phyloP scores from a whole-genome alignment of 768 basidiomycete species.

The Neoboletus brunneissimus region DNA sequence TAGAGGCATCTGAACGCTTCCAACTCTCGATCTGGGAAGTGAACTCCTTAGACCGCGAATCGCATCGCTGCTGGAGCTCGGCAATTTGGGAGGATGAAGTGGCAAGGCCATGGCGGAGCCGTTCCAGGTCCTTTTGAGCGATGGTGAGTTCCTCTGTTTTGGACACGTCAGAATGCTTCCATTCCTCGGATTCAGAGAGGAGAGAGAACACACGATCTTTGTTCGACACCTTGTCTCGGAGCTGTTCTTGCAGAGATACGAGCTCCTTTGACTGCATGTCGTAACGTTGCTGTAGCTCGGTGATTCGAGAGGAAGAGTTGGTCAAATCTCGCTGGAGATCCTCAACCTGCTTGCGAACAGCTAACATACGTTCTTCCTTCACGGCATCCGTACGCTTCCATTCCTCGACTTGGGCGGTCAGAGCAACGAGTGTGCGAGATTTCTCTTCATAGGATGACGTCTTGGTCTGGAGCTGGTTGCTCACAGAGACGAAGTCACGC shows the following conservation, averaged over 20 bases:
- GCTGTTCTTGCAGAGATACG: background rate
- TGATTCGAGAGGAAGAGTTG: background rate
- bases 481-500: background rate
- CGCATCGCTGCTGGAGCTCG: background rate
- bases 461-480: background rate
- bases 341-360: background rate
- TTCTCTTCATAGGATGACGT: background rate
- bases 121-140: background rate
- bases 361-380: background rate
- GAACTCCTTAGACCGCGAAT: background rate
- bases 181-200: background rate
- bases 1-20: background rate
- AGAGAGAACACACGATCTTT: background rate
- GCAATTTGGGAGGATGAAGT: too few relatives aligned
- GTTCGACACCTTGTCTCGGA: background rate
- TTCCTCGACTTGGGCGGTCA: background rate
- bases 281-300: background rate
- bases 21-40: background rate
- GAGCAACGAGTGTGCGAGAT: background rate
- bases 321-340: background rate
- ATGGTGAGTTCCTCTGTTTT: background rate
- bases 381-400: background rate
- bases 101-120: background rate
- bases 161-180: background rate
- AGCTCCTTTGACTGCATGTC: slow-evolving; percentile 1